These are phyloP conservation scores for Sporothrix euskadiensis DNA, from an alignment of 2,329 filamentous ascomycete genomes.

Conservation along the genomic window DNA sequence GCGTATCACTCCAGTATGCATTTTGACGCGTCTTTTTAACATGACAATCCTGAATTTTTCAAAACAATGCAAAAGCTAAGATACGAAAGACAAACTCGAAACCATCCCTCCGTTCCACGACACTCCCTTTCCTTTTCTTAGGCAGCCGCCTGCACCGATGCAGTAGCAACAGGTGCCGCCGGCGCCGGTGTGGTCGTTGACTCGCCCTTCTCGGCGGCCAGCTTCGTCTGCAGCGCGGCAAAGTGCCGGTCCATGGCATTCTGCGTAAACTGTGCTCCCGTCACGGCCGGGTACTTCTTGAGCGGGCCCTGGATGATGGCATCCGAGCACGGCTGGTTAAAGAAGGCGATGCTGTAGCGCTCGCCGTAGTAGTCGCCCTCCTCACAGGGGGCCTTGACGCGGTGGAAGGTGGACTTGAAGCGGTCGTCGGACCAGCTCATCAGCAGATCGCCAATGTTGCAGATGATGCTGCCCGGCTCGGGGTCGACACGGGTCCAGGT, in stretches of 20 bases:
- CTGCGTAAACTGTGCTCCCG: conserved; percentile 59
- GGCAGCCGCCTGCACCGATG: conserved; percentile 12
- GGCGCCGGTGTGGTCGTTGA: neutral
- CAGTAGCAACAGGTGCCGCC: neutral
- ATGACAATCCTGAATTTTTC: neutral
- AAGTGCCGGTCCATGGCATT: conserved; percentile 35
- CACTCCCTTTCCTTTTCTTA: neutral
- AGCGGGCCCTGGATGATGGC: conserved; percentile 59
- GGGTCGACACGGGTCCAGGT: conserved; percentile 65
- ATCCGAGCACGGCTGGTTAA: conserved; percentile 58
- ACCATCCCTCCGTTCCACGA: neutral
- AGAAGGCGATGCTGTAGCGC: conserved; percentile 65
- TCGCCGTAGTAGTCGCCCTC: conserved; percentile 56
- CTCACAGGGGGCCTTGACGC: conserved; percentile 62
- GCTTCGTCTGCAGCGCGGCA: conserved; percentile 33
- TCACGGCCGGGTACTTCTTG: conserved; percentile 63
- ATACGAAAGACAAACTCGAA: neutral
- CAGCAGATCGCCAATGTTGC: conserved; percentile 66
- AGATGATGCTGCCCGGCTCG: conserved; percentile 56
- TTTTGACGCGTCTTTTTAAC: neutral
- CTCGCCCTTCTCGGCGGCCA: conserved; percentile 22
- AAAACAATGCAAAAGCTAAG: neutral
- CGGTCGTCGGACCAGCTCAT: conserved; percentile 69
- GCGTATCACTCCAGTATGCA: neutral
- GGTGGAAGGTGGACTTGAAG: conserved; percentile 66